These are phyloP conservation scores for Mucuna pruriens DNA, from an alignment of 306 rosid genomes.

Conservation along the genomic window DNA sequence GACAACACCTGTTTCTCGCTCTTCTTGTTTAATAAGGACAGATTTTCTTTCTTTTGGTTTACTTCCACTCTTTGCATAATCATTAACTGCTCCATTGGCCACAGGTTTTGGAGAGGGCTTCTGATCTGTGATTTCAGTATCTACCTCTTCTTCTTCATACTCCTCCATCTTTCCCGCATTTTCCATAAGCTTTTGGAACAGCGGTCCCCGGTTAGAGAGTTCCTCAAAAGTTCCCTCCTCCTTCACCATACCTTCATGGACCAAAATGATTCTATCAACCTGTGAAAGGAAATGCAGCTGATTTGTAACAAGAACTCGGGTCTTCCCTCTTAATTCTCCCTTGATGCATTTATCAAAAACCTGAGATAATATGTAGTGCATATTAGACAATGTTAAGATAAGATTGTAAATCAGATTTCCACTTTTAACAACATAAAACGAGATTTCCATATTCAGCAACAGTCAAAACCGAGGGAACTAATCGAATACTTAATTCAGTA, in stretches of 20 bases:
- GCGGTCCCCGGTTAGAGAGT: slow-evolving; percentile 62
- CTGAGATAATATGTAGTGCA: slow-evolving; percentile 41
- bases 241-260: slow-evolving; percentile 73
- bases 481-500: background rate
- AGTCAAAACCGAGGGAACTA: background rate
- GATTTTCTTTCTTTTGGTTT: slow-evolving; percentile 69
- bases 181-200: slow-evolving; percentile 92
- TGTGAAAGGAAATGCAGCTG: slow-evolving; percentile 96
- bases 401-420: slow-evolving; percentile 5
- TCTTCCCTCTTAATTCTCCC: slow-evolving; percentile 85
- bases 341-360: slow-evolving; percentile 88
- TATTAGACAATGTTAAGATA: slow-evolving; percentile 32
- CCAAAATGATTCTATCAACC: slow-evolving; percentile 79
- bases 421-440: background rate
- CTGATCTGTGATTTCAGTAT: slow-evolving; percentile 43
- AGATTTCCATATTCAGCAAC: slow-evolving; percentile 1
- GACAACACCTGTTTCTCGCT: slow-evolving; percentile 90
- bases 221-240: slow-evolving; percentile 96
- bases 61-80: slow-evolving; percentile 45
- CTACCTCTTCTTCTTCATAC: slow-evolving; percentile 53
- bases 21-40: slow-evolving; percentile 84
- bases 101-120: slow-evolving; percentile 50
- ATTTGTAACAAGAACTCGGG: slow-evolving; percentile 94
- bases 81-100: slow-evolving; percentile 48
- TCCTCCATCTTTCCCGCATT: slow-evolving; percentile 93